phyloP scores from a whole-genome alignment of 2,329 filamentous ascomycete genomes.

The Leptosphaerulina australis region DNA sequence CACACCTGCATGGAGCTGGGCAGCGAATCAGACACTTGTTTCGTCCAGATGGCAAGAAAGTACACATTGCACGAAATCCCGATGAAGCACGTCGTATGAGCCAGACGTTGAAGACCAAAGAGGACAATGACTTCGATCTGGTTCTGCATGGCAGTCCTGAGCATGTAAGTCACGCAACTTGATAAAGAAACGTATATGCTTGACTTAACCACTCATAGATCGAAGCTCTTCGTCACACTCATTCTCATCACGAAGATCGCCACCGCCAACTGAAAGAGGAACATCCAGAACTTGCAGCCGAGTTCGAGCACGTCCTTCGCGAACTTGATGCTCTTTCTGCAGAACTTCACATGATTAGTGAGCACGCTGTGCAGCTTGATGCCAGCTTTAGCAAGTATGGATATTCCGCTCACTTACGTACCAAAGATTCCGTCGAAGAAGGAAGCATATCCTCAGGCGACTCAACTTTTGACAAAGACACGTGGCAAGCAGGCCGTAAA shows the following conservation, averaged over 20 bases:
- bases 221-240: slow-evolving; percentile 58
- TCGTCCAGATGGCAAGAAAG: slow-evolving; percentile 61
- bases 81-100: slow-evolving; percentile 60
- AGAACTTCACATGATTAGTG: slow-evolving; percentile 62
- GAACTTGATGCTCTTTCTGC: slow-evolving; percentile 60
- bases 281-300: slow-evolving; percentile 59
- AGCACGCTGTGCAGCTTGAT: slow-evolving; percentile 61
- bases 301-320: slow-evolving; percentile 62
- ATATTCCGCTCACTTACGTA: slow-evolving; percentile 63
- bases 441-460: slow-evolving; percentile 14
- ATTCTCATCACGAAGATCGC: slow-evolving; percentile 59
- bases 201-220: too few relatives aligned
- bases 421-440: slow-evolving; percentile 30
- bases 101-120: slow-evolving; percentile 49
- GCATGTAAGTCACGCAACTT: slow-evolving; percentile 47
- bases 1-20: slow-evolving; percentile 40
- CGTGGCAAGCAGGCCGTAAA: slow-evolving; percentile 47
- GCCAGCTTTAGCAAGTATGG: slow-evolving; percentile 69
- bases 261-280: slow-evolving; percentile 56
- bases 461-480: slow-evolving; percentile 41
- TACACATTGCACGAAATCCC: slow-evolving; percentile 63
- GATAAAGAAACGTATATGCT: too few relatives aligned
- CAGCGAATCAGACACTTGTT: slow-evolving; percentile 60
- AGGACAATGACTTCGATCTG: slow-evolving; percentile 58
- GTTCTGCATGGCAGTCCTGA: slow-evolving; percentile 64